Conservation (phyloP, 495 filamentous ascomycete genomes). For the Hypoxylon subgilvum region DNA sequence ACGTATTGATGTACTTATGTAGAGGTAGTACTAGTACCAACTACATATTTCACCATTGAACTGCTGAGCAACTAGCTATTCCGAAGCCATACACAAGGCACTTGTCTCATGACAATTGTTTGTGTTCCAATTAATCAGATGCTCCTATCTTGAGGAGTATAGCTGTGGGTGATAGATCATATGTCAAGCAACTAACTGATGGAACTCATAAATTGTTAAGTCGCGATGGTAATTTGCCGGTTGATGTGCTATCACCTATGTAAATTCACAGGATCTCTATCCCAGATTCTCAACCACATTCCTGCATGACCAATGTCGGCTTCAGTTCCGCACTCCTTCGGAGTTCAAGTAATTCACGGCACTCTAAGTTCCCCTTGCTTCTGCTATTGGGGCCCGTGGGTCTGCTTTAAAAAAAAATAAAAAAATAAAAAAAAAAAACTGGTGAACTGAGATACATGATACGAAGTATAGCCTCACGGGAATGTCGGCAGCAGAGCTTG, state of each 20-base stretch:
- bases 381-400: too few relatives aligned
- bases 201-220: constrained; percentile 1
- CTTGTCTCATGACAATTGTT: constrained; percentile 25
- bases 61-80: constrained; percentile 6
- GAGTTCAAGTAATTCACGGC: constrained; percentile 15
- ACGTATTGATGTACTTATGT: constrained; percentile 14
- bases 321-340: neutral
- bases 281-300: constrained; percentile 8
- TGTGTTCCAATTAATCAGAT: constrained; percentile 20
- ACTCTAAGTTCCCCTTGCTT: too few relatives aligned
- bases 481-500: neutral
- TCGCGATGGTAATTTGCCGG: constrained; percentile 16
- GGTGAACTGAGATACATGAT: constrained; percentile 9
- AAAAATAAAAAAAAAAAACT: neutral
- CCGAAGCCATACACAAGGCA: constrained; percentile 15
- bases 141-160: neutral
- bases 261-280: constrained; percentile 20
- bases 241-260: constrained; percentile 15
- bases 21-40: constrained; percentile 9
- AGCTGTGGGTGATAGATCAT: neutral
- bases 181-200: too few relatives aligned
- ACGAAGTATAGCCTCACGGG: constrained; percentile 10
- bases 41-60: constrained; percentile 11
- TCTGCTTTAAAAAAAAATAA: too few relatives aligned
- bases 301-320: constrained; percentile 9